Conservation (phyloP, 176 grass and related monocot genomes). For the Echinochloa phyllopogon region DNA sequence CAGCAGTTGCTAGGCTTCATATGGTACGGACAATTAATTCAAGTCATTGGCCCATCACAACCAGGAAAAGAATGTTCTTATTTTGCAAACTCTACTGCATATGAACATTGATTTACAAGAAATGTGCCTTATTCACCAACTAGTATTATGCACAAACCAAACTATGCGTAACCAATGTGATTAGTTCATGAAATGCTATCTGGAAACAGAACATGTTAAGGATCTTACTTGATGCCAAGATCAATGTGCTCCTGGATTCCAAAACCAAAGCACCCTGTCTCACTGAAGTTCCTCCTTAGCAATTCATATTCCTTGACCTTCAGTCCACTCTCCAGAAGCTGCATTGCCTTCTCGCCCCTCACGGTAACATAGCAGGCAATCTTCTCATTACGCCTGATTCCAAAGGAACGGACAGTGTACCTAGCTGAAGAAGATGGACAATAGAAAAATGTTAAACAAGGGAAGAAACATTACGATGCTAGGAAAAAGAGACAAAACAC, state of each 20-base stretch:
- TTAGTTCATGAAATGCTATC: neutral
- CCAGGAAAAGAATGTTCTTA: neutral
- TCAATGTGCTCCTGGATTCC: too few species aligned
- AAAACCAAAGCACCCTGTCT: too few species aligned
- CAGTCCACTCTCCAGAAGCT: too few species aligned
- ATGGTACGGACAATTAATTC: slow-evolving; percentile 48
- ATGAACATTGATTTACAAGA: too few species aligned
- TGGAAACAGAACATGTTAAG: neutral
- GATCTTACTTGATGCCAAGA: too few species aligned
- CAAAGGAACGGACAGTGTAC: slow-evolving; percentile 46
- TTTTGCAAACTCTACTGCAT: neutral
- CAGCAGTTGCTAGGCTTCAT: slow-evolving; percentile 21
- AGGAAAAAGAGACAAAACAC: neutral
- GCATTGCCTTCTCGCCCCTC: too few species aligned
- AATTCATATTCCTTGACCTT: too few species aligned
- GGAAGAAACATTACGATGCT: neutral
- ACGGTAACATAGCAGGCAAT: too few species aligned
- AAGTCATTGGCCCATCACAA: slow-evolving; percentile 27
- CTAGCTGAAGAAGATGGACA: slow-evolving; percentile 21
- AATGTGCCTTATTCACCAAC: neutral
- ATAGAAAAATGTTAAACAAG: slow-evolving; percentile 9
- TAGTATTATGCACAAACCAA: neutral
- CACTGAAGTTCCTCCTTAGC: too few species aligned
- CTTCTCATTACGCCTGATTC: too few species aligned
- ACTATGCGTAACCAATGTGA: neutral